Evolutionary conservation across 805 yeast genomes (phyloP).

Genomic region (Vanderwaltozyma yarrowii): DNA sequence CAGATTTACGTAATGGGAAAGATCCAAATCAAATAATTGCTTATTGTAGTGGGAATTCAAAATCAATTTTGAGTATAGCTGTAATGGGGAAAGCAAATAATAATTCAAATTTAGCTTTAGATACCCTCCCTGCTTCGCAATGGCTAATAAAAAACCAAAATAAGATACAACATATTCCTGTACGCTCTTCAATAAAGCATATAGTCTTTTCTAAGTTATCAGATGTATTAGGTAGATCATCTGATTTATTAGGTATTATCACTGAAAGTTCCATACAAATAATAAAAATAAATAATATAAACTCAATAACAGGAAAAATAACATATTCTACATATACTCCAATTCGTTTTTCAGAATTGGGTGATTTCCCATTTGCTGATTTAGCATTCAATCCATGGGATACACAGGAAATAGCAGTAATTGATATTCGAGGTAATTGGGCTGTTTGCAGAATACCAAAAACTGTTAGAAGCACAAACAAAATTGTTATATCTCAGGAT

Average conservation of each 20-base stretch:
- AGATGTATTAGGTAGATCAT: conserved; percentile 12
- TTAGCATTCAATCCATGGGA: conserved; percentile 37
- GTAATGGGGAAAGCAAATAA: neutral
- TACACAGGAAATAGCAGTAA: conserved; percentile 29
- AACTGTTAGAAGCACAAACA: conserved; percentile 1
- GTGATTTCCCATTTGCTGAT: conserved; percentile 35
- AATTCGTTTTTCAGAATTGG: conserved; percentile 16
- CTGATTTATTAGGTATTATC: conserved; percentile 30
- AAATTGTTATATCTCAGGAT: conserved; percentile 4
- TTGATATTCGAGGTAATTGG: conserved; percentile 49
- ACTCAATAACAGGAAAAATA: conserved; percentile 2
- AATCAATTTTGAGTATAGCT: conserved; percentile 12
- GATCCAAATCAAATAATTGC: conserved; percentile 15
- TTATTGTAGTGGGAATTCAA: conserved; percentile 14
- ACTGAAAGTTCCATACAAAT: conserved; percentile 30
- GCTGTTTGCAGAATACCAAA: conserved; percentile 29
- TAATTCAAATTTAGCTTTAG: neutral
- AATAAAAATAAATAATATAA: conserved; percentile 21
- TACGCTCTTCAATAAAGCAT: conserved; percentile 34
- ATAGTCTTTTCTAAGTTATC: conserved; percentile 28
- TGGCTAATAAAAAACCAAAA: conserved; percentile 1
- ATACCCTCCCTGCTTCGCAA: neutral
- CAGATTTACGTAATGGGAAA: conserved; percentile 13
- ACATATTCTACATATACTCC: conserved; percentile 12
- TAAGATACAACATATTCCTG: conserved; percentile 9